Evolutionary conservation across 768 basidiomycete genomes (phyloP).

Genomic region (Russula griseocarnosa): DNA sequence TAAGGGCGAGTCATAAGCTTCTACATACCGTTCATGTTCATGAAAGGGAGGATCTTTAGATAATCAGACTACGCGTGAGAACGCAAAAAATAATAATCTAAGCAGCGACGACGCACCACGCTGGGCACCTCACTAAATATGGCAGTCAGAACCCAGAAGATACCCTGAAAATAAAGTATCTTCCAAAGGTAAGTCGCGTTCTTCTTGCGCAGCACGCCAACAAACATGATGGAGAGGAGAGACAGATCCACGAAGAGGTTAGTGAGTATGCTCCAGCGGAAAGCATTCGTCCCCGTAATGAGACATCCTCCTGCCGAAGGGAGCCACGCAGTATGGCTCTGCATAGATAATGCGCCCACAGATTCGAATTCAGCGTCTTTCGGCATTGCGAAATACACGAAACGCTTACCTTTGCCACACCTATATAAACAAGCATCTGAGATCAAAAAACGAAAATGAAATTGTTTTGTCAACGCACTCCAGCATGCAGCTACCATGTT

Average conservation of each 20-base stretch:
- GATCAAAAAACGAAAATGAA: neutral
- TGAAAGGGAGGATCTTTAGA: conserved; percentile 1
- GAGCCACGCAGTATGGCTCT: neutral
- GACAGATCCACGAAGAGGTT: conserved; percentile 19
- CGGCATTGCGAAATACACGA: neutral
- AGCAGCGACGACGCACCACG: conserved; percentile 3
- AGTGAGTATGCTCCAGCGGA: conserved; percentile 16
- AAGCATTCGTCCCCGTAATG: conserved; percentile 6
- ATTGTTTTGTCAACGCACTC: neutral
- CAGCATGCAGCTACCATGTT: neutral
- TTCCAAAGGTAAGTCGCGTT: conserved; percentile 19
- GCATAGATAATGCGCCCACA: neutral
- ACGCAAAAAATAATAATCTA: neutral
- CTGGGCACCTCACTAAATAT: conserved; percentile 12
- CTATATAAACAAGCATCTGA: neutral
- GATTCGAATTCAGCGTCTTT: neutral
- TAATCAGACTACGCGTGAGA: neutral
- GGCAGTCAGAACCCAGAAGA: conserved; percentile 18
- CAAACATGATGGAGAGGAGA: conserved; percentile 22
- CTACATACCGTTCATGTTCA: conserved; percentile 9
- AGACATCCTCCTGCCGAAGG: neutral
- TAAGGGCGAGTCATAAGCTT: neutral
- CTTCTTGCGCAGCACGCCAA: conserved; percentile 20
- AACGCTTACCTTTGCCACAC: neutral
- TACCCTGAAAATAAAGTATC: conserved; percentile 17